A percentile compares a stretch with the other conserved stretches of the same genome.
Conservation (phyloP, 2,329 filamentous ascomycete genomes). For the Neophaeococcomyces mojaviensis region DNA sequence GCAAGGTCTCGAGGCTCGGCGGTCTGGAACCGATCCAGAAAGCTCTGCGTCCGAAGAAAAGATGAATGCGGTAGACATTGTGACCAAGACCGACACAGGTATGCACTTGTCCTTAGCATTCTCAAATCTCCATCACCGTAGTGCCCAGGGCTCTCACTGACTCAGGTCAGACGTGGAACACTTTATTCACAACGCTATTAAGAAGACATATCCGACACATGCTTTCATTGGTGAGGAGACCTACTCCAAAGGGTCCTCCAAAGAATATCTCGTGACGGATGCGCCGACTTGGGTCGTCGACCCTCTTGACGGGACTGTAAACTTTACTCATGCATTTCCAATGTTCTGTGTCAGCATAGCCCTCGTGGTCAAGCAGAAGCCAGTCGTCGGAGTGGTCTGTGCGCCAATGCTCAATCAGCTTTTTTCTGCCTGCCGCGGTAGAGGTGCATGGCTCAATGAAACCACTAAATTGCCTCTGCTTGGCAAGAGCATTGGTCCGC, state of each 20-base stretch:
- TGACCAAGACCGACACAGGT: constrained; percentile 70
- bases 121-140: neutral
- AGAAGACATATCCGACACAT: constrained; percentile 56
- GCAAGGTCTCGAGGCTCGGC: constrained; percentile 53
- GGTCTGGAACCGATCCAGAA: constrained; percentile 23
- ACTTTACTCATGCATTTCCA: constrained; percentile 72
- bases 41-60: constrained; percentile 50
- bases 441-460: constrained; percentile 64
- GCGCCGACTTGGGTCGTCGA: constrained; percentile 69
- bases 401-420: constrained; percentile 63
- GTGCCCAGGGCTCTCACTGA: constrained; percentile 6
- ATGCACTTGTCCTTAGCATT: constrained; percentile 13
- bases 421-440: constrained; percentile 59
- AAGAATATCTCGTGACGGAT: constrained; percentile 58
- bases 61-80: constrained; percentile 67
- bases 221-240: constrained; percentile 73
- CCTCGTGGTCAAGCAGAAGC: constrained; percentile 52
- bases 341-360: constrained; percentile 77
- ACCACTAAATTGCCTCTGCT: constrained; percentile 53
- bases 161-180: constrained; percentile 55
- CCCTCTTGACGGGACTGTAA: constrained; percentile 70
- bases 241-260: constrained; percentile 61
- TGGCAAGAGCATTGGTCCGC: constrained; percentile 51
- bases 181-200: constrained; percentile 58
- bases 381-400: constrained; percentile 64